Evolutionary conservation across 768 basidiomycete species (phyloP).

Genomic region (Podaxis sp.): DNA sequence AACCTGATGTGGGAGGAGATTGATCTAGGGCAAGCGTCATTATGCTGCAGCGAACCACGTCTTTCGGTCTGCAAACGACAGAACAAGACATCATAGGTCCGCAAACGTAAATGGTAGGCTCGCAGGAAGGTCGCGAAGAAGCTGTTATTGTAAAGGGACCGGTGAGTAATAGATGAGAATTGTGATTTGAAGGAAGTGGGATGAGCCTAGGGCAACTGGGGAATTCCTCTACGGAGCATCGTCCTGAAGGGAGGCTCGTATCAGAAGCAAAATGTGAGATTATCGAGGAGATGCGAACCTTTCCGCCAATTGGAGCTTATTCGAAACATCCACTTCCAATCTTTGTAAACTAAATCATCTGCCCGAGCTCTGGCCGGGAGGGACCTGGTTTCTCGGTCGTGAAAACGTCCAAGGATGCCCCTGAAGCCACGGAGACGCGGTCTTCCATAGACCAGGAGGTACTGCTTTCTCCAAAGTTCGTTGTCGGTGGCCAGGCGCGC

Average conservation of each 20-base stretch:
- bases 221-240: constrained; percentile 48
- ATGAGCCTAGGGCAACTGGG: neutral
- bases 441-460: constrained; percentile 61
- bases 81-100: constrained; percentile 30
- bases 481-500: constrained; percentile 63
- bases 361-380: constrained; percentile 49
- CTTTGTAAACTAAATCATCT: constrained; percentile 31
- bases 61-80: constrained; percentile 39
- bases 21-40: constrained; percentile 74
- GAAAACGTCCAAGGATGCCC: constrained; percentile 52
- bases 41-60: constrained; percentile 34
- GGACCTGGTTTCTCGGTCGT: constrained; percentile 54
- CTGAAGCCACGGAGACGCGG: constrained; percentile 62
- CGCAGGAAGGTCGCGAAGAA: constrained; percentile 33
- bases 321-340: constrained; percentile 88
- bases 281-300: constrained; percentile 38
- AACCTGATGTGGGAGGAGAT: constrained; percentile 45
- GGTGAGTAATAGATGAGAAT: constrained; percentile 50
- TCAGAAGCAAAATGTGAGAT: constrained; percentile 15
- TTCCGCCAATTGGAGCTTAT: constrained; percentile 80
- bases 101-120: constrained; percentile 34
- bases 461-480: constrained; percentile 70
- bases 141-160: constrained; percentile 59
- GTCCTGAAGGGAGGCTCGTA: constrained; percentile 39
- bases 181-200: constrained; percentile 8